Evolutionary conservation across 2,329 filamentous ascomycete species (phyloP), one percentile per base, ranked within the genome.

Genomic region (Furcasterigmium furcatum): DNA sequence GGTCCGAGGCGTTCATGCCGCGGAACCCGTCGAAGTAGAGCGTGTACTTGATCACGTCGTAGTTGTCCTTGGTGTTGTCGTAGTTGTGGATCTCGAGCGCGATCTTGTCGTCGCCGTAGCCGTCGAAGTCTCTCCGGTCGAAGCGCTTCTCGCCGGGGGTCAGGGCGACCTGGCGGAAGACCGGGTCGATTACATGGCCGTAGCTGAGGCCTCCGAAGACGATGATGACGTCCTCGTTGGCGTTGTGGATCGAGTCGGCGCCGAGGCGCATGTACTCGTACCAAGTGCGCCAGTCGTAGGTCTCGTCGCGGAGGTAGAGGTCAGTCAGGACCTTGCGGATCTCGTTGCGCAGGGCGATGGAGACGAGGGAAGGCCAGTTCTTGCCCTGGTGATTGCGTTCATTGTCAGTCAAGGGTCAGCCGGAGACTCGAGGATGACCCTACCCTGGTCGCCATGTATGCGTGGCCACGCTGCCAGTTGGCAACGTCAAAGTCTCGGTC

Each of bases 51-150:
- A 58, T 55, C 52, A 70, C 79, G 47, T 79, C 66, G 58, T 84
- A 83, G 62, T 79, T 82, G 67, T 84, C n/a, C n/a, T n/a, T n/a
- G n/a, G 79, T 10, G 83, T 65, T n/a, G n/a, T n/a, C n/a, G n/a
- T n/a, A n/a, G n/a, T n/a, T n/a, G n/a, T n/a, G n/a, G n/a, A n/a
- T n/a, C 58, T 84, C 80, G 3, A 82, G 67, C 8, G 80, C 78
- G 0, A 82, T 65, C 62, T 82, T 82, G n/a, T n/a, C n/a, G n/a
- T n/a, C n/a, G 2, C 61, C 61, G 56, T 74, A 78, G 1, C 68
- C 70, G 2, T 62, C 49, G 52, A 80, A 82, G 52, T 77, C 72
- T 12, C 54, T 54, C 4, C 65, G 57, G 43, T 55, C 61, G 54
- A 79, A 82, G 4, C 51, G 69, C n/a, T 45, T 60, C 13, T 61